phyloP scores from a whole-genome alignment of 805 yeast species.

The Blastobotrys mokoenaii region DNA sequence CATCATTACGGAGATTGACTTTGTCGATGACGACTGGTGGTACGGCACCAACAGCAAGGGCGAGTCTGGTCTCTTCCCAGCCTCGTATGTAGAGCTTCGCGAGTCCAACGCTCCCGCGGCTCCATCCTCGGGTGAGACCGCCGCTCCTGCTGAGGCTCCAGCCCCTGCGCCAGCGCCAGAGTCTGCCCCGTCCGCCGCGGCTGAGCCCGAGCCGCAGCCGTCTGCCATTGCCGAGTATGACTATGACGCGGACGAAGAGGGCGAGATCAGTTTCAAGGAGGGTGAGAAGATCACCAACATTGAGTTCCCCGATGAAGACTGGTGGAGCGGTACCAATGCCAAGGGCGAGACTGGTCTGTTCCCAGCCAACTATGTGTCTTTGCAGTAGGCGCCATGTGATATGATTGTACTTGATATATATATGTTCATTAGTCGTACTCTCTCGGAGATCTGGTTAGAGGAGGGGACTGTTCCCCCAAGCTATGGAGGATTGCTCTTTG shows the following conservation, averaged over 20 bases:
- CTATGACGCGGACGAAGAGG: conserved; percentile 88
- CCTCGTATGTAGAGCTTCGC: conserved; percentile 63
- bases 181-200: conserved; percentile 10
- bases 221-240: conserved; percentile 63
- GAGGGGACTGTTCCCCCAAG: no score
- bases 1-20: conserved; percentile 52
- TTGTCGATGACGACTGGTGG: conserved; percentile 84
- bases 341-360: conserved; percentile 75
- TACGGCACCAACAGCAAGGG: conserved; percentile 69
- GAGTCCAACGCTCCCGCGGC: conserved; percentile 21
- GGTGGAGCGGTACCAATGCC: conserved; percentile 85
- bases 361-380: conserved; percentile 79
- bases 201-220: conserved; percentile 25
- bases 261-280: conserved; percentile 77
- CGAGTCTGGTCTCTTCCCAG: conserved; percentile 81
- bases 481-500: no score
- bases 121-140: conserved; percentile 14
- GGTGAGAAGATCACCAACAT: conserved; percentile 76
- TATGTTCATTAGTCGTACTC: background rate
- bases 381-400: no score
- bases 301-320: conserved; percentile 85
- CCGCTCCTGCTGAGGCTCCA: conserved; percentile 12
- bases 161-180: conserved; percentile 13
- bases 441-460: background rate
- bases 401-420: background rate